Conservation (phyloP, 148 eudicot species). For the Camellia sinensis region DNA sequence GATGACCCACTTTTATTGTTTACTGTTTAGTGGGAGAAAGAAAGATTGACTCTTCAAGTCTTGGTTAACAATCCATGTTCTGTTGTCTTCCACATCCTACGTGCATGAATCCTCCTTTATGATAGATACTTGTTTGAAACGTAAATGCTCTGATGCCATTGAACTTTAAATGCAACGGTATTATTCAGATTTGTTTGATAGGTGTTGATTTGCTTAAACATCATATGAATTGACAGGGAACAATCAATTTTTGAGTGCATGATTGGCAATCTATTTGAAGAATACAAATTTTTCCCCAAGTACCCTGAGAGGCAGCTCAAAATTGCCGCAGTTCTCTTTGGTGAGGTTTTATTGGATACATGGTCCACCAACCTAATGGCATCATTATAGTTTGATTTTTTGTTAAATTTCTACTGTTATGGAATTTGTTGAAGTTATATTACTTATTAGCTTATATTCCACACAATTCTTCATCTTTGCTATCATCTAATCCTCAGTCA, state of each 20-base stretch:
- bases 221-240: constrained; percentile 55
- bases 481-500: not conserved
- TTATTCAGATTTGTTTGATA: not conserved
- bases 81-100: not conserved
- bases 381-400: not conserved
- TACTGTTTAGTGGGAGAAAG: not conserved
- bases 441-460: not conserved
- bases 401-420: not conserved
- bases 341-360: constrained; percentile 37
- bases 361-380: not conserved
- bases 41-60: not conserved
- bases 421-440: not conserved
- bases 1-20: not conserved
- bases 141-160: not conserved
- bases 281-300: constrained; percentile 83
- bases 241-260: constrained; percentile 83
- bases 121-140: too few relatives aligned
- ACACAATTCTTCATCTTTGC: not conserved
- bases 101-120: too few relatives aligned
- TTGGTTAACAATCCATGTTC: not conserved
- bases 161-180: not conserved
- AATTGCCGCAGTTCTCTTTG: constrained; percentile 80
- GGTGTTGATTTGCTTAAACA: constrained; percentile 2
- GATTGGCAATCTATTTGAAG: constrained; percentile 88
- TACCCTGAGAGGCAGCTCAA: constrained; percentile 93